A percentile compares a stretch with the other conserved stretches of the same genome.
phyloP scores from a whole-genome alignment of 768 basidiomycete species.

The Nidularia sp. region DNA sequence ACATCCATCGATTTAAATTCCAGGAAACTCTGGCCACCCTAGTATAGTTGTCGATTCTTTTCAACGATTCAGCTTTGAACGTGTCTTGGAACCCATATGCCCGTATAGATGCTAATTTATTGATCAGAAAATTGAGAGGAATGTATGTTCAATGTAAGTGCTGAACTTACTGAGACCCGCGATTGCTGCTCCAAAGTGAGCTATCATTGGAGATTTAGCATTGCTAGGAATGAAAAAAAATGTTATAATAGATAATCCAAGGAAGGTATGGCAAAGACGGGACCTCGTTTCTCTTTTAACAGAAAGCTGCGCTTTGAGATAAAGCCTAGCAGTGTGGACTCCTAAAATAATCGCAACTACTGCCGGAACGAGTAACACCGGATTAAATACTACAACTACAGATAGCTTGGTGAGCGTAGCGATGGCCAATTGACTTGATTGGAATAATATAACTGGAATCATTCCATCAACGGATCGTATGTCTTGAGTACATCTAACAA shows the following conservation, averaged over 20 bases:
- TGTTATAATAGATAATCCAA: too few relatives aligned
- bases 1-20: conserved; percentile 48
- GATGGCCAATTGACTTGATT: conserved; percentile 16
- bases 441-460: conserved; percentile 20
- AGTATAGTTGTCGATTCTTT: conserved; percentile 51
- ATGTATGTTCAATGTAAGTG: neutral
- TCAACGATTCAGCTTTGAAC: conserved; percentile 42
- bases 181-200: conserved; percentile 43
- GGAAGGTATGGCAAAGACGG: neutral
- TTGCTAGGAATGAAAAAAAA: conserved; percentile 9
- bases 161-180: conserved; percentile 41
- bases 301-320: conserved; percentile 42
- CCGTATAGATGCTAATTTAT: conserved; percentile 46
- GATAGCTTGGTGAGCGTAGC: conserved; percentile 36
- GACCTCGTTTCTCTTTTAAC: conserved; percentile 46
- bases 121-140: neutral
- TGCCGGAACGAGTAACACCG: conserved; percentile 42
- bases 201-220: conserved; percentile 35
- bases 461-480: conserved; percentile 53
- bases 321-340: conserved; percentile 35
- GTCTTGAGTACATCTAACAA: conserved; percentile 65
- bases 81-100: conserved; percentile 59
- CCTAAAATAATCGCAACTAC: conserved; percentile 37
- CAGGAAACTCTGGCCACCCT: conserved; percentile 44
- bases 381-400: conserved; percentile 40